phyloP scores from a whole-genome alignment of 495 filamentous ascomycete species.

The Lasiosphaeriaceae sp. region DNA sequence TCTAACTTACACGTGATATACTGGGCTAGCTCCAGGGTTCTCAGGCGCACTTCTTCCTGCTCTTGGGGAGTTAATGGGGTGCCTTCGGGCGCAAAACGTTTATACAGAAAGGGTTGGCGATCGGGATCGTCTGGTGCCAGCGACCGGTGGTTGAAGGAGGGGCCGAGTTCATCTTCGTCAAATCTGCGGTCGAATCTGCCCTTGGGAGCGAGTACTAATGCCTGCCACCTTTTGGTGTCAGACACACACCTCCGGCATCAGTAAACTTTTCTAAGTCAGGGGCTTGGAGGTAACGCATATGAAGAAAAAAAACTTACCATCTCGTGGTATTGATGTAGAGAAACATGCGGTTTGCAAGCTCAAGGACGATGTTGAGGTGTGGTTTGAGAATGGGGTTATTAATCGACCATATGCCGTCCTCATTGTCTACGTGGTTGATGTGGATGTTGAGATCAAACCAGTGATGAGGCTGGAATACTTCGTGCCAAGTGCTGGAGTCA shows the following conservation, averaged over 20 bases:
- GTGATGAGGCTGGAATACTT: background rate
- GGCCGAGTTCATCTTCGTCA: background rate
- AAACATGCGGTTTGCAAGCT: background rate
- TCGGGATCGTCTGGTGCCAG: background rate
- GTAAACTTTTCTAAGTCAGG: background rate
- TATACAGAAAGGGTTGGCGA: background rate
- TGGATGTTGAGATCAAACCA: background rate
- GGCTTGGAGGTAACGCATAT: background rate
- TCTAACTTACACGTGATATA: background rate
- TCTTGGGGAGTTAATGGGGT: background rate
- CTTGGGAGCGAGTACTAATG: background rate
- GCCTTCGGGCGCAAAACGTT: background rate
- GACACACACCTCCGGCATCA: background rate
- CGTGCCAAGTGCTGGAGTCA: background rate
- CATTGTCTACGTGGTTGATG: background rate
- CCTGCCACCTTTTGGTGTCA: no score
- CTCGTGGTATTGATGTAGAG: background rate
- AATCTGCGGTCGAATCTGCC: background rate
- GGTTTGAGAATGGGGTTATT: background rate
- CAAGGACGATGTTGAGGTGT: background rate
- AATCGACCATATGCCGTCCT: background rate
- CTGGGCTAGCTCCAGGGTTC: background rate
- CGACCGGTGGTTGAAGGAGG: background rate
- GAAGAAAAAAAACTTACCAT: background rate
- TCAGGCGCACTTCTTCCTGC: background rate